Conservation (phyloP, 2,329 filamentous ascomycete genomes). For the Tolypocladium sp. region DNA sequence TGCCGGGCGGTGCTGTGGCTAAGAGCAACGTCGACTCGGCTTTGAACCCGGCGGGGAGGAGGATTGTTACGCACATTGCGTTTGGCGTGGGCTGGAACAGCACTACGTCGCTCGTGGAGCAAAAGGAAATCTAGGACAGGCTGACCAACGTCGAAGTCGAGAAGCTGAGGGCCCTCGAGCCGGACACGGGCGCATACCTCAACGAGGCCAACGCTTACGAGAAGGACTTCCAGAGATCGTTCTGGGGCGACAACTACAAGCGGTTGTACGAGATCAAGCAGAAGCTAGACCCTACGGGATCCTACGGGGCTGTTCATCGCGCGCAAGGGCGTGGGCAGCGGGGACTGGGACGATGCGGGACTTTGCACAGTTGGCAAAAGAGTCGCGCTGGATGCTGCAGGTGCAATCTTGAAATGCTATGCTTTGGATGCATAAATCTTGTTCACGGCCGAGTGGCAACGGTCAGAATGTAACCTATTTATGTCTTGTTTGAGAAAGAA, state of each 20-base stretch:
- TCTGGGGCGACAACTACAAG: constrained; percentile 25
- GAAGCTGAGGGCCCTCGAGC: constrained; percentile 12
- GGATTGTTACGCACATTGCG: constrained; percentile 24
- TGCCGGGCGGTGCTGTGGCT: constrained; percentile 5
- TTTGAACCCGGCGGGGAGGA: constrained; percentile 31
- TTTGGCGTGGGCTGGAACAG: constrained; percentile 14
- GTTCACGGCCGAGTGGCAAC: not conserved
- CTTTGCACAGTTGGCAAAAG: constrained; percentile 1
- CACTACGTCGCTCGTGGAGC: constrained; percentile 2
- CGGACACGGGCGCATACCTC: constrained; percentile 16
- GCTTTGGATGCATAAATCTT: not conserved
- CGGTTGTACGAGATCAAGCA: constrained; percentile 24
- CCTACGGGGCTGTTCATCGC: too few relatives aligned
- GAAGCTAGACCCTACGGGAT: too few relatives aligned
- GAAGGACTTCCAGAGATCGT: constrained; percentile 24
- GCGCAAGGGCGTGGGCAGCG: too few relatives aligned
- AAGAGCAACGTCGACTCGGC: constrained; percentile 22
- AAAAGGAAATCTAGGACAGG: constrained; percentile 7
- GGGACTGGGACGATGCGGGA: constrained; percentile 17
- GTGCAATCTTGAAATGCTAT: not conserved
- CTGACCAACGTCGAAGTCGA: constrained; percentile 16
- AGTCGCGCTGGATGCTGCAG: not conserved
- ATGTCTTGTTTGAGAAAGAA: not conserved
- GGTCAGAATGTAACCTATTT: not conserved
- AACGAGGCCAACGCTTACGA: constrained; percentile 26